Evolutionary conservation across 1,284 basidiomycete genomes (phyloP).

Genomic region (Ustilago bromivora): DNA sequence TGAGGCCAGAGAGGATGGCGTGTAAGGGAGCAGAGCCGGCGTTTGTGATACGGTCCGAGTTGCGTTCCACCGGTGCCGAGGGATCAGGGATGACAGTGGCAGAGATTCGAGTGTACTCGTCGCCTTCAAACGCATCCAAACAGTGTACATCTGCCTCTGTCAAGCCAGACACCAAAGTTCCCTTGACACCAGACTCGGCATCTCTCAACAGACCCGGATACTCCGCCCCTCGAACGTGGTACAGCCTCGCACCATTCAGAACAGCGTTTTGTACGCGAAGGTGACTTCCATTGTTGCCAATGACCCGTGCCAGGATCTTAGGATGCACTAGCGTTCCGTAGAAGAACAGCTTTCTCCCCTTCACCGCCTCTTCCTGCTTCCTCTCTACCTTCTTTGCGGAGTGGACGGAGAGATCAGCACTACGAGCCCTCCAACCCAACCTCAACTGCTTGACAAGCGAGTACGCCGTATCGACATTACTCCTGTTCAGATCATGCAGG

Average conservation of each 20-base stretch:
- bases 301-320: slow-evolving; percentile 45
- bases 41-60: slow-evolving; percentile 30
- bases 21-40: slow-evolving; percentile 33
- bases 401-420: slow-evolving; percentile 1
- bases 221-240: slow-evolving; percentile 46
- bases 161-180: slow-evolving; percentile 48
- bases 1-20: slow-evolving; percentile 34
- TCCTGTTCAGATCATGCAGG: slow-evolving; percentile 33
- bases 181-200: slow-evolving; percentile 26
- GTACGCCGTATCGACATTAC: slow-evolving; percentile 30
- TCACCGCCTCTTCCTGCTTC: neutral
- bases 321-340: slow-evolving; percentile 61
- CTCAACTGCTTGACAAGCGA: slow-evolving; percentile 27
- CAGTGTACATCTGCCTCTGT: slow-evolving; percentile 34
- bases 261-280: slow-evolving; percentile 40
- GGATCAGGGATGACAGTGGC: slow-evolving; percentile 33
- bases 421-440: slow-evolving; percentile 26
- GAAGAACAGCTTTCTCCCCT: slow-evolving; percentile 44
- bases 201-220: slow-evolving; percentile 49
- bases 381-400: neutral
- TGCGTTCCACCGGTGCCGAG: slow-evolving; percentile 13
- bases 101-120: slow-evolving; percentile 43
- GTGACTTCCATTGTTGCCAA: slow-evolving; percentile 42
- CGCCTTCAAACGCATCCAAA: slow-evolving; percentile 56
- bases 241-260: slow-evolving; percentile 32